These are phyloP conservation scores for Sanghuangporus weigelae DNA, from an alignment of 1,284 basidiomycete species.

Conservation along the genomic window DNA sequence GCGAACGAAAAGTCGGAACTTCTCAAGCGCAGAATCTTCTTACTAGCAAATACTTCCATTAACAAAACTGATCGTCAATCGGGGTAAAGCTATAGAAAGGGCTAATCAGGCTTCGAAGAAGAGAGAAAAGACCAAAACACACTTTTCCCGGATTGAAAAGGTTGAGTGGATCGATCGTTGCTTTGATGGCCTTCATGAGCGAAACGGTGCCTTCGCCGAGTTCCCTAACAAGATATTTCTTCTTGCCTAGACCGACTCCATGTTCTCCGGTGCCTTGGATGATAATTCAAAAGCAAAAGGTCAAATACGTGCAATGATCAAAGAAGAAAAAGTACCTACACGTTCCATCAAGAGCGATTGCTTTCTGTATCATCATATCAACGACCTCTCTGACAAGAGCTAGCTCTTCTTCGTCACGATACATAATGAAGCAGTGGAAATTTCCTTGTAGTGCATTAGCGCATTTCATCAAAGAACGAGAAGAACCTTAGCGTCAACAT, in stretches of 20 bases:
- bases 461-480: conserved; percentile 20
- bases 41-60: too few species aligned
- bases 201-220: conserved; percentile 74
- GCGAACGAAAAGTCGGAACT: too few species aligned
- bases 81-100: too few species aligned
- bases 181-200: conserved; percentile 77
- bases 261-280: conserved; percentile 51
- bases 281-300: background rate
- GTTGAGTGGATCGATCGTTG: conserved; percentile 66
- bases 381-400: conserved; percentile 51
- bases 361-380: conserved; percentile 62
- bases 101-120: too few species aligned
- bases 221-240: conserved; percentile 65
- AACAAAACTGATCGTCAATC: too few species aligned
- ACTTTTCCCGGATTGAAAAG: conserved; percentile 83
- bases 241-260: conserved; percentile 77
- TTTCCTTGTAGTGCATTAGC: conserved; percentile 32
- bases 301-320: background rate
- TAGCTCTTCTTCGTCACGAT: conserved; percentile 57
- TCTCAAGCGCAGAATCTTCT: too few species aligned
- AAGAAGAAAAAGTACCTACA: conserved; percentile 37
- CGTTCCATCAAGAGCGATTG: conserved; percentile 66
- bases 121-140: conserved; percentile 9
- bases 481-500: conserved; percentile 29
- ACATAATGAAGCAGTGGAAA: conserved; percentile 69